Evolutionary conservation across 139 green algal species (phyloP).

Genomic region (Raphidocelis subcapitata): DNA sequence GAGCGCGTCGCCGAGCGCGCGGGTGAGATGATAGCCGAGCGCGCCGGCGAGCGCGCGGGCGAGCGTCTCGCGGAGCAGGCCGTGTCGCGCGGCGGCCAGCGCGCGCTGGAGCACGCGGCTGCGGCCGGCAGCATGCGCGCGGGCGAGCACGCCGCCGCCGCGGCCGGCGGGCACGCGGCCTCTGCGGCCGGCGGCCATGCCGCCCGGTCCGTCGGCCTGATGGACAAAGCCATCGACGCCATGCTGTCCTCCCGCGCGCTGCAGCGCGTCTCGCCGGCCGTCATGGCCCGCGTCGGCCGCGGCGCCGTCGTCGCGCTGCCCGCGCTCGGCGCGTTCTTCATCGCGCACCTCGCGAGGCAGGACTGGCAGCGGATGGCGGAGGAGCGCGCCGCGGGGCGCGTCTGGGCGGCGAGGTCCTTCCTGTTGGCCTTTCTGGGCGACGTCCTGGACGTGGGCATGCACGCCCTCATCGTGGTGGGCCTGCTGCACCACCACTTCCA

Average conservation of each 20-base stretch:
- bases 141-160: conserved; percentile 11
- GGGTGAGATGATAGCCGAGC: conserved; percentile 28
- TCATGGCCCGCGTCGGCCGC: conserved; percentile 41
- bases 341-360: conserved; percentile 50
- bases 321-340: conserved; percentile 49
- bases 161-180: conserved; percentile 1
- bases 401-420: conserved; percentile 29
- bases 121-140: conserved; percentile 6
- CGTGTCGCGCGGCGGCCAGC: no score
- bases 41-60: conserved; percentile 11
- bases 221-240: conserved; percentile 29
- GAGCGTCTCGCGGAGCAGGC: conserved; percentile 28
- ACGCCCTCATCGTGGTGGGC: conserved; percentile 43
- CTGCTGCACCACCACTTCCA: conserved; percentile 55
- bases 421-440: conserved; percentile 44
- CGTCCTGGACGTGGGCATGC: conserved; percentile 42
- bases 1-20: conserved; percentile 25
- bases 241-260: conserved; percentile 16
- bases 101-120: conserved; percentile 2
- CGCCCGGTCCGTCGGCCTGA: conserved; percentile 1
- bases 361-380: conserved; percentile 42
- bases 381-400: conserved; percentile 22
- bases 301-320: conserved; percentile 48
- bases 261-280: conserved; percentile 27
- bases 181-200: conserved; percentile 1